Conservation (phyloP, 306 rosid species). For the Dryas alaskensis region DNA sequence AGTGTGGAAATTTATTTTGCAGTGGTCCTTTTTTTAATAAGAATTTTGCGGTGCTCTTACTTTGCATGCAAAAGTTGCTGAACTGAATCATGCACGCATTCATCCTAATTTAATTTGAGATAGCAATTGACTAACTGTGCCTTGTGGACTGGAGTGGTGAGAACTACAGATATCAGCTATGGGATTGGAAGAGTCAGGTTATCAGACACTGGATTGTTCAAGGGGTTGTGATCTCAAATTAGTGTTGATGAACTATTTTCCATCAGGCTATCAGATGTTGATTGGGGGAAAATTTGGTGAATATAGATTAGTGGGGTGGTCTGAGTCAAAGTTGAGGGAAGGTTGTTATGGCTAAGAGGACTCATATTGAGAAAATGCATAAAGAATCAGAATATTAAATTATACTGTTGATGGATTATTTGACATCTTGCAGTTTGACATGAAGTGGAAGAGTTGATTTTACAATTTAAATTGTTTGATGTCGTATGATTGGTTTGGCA, state of each 20-base stretch:
- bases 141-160: background rate
- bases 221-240: background rate
- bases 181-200: too few species aligned
- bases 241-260: background rate
- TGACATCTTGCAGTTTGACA: conserved; percentile 3
- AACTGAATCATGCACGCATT: background rate
- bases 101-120: background rate
- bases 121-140: background rate
- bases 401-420: conserved; percentile 1
- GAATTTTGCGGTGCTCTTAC: background rate
- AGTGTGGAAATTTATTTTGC: background rate
- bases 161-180: background rate
- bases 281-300: background rate
- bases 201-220: too few species aligned
- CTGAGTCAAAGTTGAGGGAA: background rate
- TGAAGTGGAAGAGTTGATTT: background rate
- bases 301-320: background rate
- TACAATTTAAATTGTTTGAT: background rate
- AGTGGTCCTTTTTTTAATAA: background rate
- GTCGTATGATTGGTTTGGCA: background rate
- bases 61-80: background rate
- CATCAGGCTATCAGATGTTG: background rate
- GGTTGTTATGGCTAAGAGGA: background rate
- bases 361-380: background rate
- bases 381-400: background rate